phyloP scores from a whole-genome alignment of 192 early-diverging fungal species.

The Podila verticillata region DNA sequence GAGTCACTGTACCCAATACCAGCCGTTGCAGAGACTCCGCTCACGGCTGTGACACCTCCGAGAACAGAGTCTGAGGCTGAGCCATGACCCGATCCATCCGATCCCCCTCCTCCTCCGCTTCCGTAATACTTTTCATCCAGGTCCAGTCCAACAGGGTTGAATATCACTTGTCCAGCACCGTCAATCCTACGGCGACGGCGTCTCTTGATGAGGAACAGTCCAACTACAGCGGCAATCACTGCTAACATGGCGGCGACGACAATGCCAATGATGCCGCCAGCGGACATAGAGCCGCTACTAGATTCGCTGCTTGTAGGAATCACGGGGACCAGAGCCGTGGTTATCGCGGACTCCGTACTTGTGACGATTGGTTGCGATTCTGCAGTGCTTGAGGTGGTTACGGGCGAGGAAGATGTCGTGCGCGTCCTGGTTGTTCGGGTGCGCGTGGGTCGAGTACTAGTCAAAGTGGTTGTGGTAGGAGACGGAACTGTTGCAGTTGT shows the following conservation, averaged over 20 bases:
- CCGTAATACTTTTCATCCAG: conserved; percentile 20
- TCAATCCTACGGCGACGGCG: conserved; percentile 2
- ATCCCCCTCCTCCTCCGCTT: neutral
- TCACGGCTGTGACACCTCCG: neutral
- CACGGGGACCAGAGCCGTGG: neutral
- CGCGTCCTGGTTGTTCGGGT: neutral
- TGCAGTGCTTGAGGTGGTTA: neutral
- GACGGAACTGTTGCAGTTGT: neutral
- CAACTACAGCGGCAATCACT: conserved; percentile 10
- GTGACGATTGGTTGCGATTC: neutral
- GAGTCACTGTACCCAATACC: neutral
- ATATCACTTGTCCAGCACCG: conserved; percentile 12
- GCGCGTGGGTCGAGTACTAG: neutral
- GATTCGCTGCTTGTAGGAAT: neutral
- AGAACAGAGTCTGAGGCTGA: neutral
- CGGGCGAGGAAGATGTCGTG: neutral
- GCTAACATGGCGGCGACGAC: conserved; percentile 12
- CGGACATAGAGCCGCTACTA: neutral
- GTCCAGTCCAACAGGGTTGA: conserved; percentile 24
- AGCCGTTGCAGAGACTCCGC: neutral
- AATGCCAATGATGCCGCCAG: conserved; percentile 25
- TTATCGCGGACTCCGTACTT: neutral
- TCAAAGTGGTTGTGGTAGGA: neutral
- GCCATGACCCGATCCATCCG: neutral
- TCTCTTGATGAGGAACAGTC: conserved; percentile 13